These are phyloP conservation scores for Ceratobasidium sp. DNA, from an alignment of 1,284 basidiomycete genomes.

Conservation along the genomic window DNA sequence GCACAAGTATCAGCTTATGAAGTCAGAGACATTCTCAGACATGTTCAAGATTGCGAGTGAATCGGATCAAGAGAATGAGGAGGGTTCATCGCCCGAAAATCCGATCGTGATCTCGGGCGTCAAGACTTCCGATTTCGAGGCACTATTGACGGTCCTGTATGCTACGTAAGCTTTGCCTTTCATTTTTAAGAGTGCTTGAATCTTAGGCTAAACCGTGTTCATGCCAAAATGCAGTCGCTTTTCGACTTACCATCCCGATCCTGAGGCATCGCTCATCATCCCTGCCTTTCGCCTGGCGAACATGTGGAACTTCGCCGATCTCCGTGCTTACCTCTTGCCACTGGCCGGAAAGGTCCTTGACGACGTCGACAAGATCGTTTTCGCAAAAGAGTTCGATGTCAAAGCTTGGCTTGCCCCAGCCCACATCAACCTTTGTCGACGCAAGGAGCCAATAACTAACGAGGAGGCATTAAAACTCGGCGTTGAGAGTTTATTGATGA, in stretches of 20 bases:
- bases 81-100: slow-evolving; percentile 10
- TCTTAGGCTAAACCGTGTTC: not conserved
- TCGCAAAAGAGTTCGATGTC: slow-evolving; percentile 31
- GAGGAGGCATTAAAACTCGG: slow-evolving; percentile 42
- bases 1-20: slow-evolving; percentile 24
- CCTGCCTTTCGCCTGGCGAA: slow-evolving; percentile 35
- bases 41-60: slow-evolving; percentile 1
- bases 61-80: not conserved
- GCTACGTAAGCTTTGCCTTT: not conserved
- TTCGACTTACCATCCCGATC: not conserved
- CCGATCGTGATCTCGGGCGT: not conserved
- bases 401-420: slow-evolving; percentile 41
- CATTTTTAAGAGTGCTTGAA: not conserved
- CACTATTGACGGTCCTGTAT: slow-evolving; percentile 7
- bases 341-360: not conserved
- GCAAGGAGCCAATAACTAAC: slow-evolving; percentile 15
- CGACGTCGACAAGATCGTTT: slow-evolving; percentile 29
- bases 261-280: not conserved
- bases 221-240: not conserved
- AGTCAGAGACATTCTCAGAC: not conserved
- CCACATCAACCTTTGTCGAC: slow-evolving; percentile 33
- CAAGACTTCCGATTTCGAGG: not conserved
- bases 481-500: not conserved
- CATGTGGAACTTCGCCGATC: slow-evolving; percentile 33
- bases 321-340: slow-evolving; percentile 7